A percentile compares a stretch with the other conserved stretches of the same genome.
Conservation (phyloP, 306 rosid species). For the Carpinus viminea region DNA sequence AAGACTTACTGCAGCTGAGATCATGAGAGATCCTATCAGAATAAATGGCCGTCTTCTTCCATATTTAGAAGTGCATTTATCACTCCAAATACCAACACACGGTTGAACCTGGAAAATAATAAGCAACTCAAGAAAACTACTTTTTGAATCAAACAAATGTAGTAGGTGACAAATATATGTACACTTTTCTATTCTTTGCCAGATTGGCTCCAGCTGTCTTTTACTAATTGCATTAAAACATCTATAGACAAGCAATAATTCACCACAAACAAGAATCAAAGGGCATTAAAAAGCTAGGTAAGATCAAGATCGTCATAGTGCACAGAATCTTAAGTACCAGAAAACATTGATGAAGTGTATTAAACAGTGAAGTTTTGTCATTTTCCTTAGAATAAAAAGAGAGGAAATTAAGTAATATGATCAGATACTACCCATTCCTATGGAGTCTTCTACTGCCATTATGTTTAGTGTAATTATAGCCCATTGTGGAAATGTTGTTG, state of each 20-base stretch:
- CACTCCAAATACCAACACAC: constrained; percentile 94
- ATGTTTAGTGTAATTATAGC: background rate
- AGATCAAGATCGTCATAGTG: background rate
- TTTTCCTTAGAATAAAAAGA: background rate
- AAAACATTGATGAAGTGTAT: constrained; percentile 2
- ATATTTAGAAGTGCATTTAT: constrained; percentile 81
- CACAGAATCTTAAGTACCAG: background rate
- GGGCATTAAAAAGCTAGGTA: background rate
- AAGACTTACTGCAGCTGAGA: constrained; percentile 72
- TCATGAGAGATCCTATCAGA: constrained; percentile 90
- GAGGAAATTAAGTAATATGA: background rate
- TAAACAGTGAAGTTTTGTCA: background rate
- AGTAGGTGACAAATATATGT: constrained; percentile 4
- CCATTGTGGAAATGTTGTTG: background rate
- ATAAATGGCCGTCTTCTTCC: constrained; percentile 98
- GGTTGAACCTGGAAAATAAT: constrained; percentile 66
- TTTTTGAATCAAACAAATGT: background rate
- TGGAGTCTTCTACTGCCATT: too few relatives aligned
- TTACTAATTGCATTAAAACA: background rate
- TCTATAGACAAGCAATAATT: background rate
- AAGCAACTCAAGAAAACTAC: background rate
- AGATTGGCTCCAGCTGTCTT: background rate
- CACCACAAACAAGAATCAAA: background rate
- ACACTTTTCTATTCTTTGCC: background rate
- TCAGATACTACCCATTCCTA: background rate